Conservation (phyloP, 768 basidiomycete species). For the Hydnum rufescens region DNA sequence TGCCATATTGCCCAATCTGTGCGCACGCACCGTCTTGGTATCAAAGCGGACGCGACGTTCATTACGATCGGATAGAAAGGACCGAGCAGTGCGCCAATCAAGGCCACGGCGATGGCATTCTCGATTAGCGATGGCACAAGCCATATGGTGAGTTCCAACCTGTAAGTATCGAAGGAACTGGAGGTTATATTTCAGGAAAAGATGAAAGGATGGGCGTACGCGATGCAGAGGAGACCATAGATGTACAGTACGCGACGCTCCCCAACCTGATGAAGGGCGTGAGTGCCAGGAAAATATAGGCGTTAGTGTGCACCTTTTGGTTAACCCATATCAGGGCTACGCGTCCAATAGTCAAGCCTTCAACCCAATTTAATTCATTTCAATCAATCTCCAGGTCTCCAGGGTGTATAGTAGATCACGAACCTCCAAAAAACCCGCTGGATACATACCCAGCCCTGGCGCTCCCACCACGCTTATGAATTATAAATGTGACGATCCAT, state of each 20-base stretch:
- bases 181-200: not conserved
- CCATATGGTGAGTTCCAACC: slow-evolving; percentile 39
- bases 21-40: slow-evolving; percentile 36
- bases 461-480: slow-evolving; percentile 9
- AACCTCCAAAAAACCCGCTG: slow-evolving; percentile 22
- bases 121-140: slow-evolving; percentile 32
- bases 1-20: not conserved
- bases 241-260: slow-evolving; percentile 19
- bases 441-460: slow-evolving; percentile 9
- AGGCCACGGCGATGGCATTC: slow-evolving; percentile 31
- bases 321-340: slow-evolving; percentile 33
- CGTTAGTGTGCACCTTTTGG: slow-evolving; percentile 17
- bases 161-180: slow-evolving; percentile 12
- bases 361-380: slow-evolving; percentile 10
- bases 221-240: slow-evolving; percentile 17
- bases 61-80: slow-evolving; percentile 37
- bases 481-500: slow-evolving; percentile 11
- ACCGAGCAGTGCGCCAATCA: slow-evolving; percentile 35
- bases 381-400: not conserved
- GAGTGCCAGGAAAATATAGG: not conserved
- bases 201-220: slow-evolving; percentile 5
- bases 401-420: slow-evolving; percentile 3
- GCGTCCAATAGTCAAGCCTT: slow-evolving; percentile 30
- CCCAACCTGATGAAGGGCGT: slow-evolving; percentile 13
- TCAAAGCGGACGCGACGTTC: slow-evolving; percentile 44